A percentile compares a stretch with the other conserved stretches of the same genome.
Conservation (phyloP, 768 basidiomycete genomes). For the Rhodotorula taiwanensis region DNA sequence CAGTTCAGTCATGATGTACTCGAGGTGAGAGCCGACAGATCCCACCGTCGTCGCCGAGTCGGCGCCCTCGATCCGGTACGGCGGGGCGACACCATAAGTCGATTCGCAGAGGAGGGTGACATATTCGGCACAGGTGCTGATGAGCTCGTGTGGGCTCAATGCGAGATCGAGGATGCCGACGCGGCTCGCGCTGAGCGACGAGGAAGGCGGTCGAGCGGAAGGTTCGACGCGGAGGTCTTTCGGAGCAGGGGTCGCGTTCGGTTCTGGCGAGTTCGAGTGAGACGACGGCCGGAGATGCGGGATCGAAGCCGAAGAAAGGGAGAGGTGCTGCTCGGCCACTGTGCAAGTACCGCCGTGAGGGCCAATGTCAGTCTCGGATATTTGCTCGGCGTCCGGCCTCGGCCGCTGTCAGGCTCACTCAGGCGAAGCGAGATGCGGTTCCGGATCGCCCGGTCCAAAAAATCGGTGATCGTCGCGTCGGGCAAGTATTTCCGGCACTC, state of each 20-base stretch:
- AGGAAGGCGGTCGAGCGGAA: conserved; percentile 10
- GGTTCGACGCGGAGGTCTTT: conserved; percentile 20
- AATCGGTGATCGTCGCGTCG: conserved; percentile 66
- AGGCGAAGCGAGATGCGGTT: conserved; percentile 80
- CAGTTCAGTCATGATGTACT: conserved; percentile 84
- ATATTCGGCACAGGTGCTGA: conserved; percentile 72
- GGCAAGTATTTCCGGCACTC: conserved; percentile 80
- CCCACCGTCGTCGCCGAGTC: conserved; percentile 53
- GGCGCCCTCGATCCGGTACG: conserved; percentile 64
- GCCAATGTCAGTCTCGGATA: background rate
- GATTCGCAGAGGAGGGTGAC: conserved; percentile 77
- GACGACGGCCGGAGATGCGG: conserved; percentile 54
- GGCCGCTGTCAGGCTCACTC: conserved; percentile 66
- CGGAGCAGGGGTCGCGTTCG: no score
- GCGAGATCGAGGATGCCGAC: conserved; percentile 67
- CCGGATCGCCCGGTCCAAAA: conserved; percentile 74
- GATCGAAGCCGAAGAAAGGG: conserved; percentile 57
- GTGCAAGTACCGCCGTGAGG: conserved; percentile 45
- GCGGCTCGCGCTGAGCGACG: conserved; percentile 6
- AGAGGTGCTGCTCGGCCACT: conserved; percentile 77
- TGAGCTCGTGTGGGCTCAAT: conserved; percentile 66
- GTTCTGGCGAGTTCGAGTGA: conserved; percentile 45
- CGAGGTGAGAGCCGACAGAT: conserved; percentile 81
- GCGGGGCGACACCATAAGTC: conserved; percentile 65
- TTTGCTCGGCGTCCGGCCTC: conserved; percentile 51